Evolutionary conservation across 495 filamentous ascomycete species (phyloP).

Genomic region (Penicillium diatomitis): DNA sequence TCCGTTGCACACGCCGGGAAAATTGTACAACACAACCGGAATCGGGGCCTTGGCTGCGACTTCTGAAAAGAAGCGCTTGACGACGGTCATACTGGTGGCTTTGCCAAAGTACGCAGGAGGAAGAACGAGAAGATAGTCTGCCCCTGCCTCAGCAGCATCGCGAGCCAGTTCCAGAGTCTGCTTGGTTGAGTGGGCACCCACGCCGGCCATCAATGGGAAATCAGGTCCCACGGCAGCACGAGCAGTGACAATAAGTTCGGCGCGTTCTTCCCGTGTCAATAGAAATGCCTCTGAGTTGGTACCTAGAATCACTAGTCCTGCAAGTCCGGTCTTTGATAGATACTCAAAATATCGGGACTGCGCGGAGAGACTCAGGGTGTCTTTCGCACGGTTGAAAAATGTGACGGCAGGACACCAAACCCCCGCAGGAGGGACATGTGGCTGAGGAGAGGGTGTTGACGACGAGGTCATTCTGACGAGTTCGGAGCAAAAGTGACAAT

Average conservation of each 20-base stretch:
- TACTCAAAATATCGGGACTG: constrained; percentile 48
- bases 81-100: constrained; percentile 45
- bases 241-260: constrained; percentile 40
- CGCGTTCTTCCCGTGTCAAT: constrained; percentile 51
- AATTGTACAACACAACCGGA: constrained; percentile 62
- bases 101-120: constrained; percentile 59
- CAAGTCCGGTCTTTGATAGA: constrained; percentile 43
- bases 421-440: constrained; percentile 11
- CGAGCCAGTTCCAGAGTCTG: constrained; percentile 50
- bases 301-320: constrained; percentile 52
- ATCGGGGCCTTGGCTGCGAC: constrained; percentile 42
- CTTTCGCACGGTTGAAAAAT: constrained; percentile 46
- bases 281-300: constrained; percentile 61
- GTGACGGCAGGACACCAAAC: constrained; percentile 21
- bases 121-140: constrained; percentile 51
- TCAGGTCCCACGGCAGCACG: constrained; percentile 40
- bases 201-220: constrained; percentile 55
- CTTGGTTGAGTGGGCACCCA: constrained; percentile 53
- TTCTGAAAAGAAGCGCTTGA: constrained; percentile 52
- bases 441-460: constrained; percentile 10
- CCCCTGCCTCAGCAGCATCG: constrained; percentile 50
- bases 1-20: constrained; percentile 64
- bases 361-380: constrained; percentile 39
- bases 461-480: constrained; percentile 5
- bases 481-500: background rate